Conservation (phyloP, 2,329 filamentous ascomycete species). For the Aureobasidium sp. region DNA sequence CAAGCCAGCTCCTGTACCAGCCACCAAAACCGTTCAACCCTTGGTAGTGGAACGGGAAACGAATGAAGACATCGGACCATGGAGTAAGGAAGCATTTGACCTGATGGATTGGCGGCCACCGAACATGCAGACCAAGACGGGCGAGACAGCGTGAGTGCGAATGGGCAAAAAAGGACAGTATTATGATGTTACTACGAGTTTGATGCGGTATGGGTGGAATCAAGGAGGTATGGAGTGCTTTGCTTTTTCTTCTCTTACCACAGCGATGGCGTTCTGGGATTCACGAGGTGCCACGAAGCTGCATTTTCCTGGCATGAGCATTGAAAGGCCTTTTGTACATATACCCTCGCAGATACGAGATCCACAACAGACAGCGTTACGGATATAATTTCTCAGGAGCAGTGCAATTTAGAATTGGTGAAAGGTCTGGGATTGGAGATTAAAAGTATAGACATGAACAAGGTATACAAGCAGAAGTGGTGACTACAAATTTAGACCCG, state of each 20-base stretch:
- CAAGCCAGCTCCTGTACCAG: constrained; percentile 16
- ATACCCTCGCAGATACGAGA: not conserved
- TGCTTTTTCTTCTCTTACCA: not conserved
- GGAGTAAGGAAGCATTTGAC: constrained; percentile 63
- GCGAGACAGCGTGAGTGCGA: not conserved
- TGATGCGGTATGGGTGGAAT: not conserved
- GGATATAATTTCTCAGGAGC: too few relatives aligned
- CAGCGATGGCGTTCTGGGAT: not conserved
- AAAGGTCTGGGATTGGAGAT: not conserved
- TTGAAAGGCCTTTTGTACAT: not conserved
- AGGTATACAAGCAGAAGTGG: not conserved
- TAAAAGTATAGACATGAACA: not conserved
- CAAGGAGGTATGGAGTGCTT: not conserved
- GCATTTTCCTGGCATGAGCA: not conserved
- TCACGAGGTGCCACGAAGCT: not conserved
- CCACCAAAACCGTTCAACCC: constrained; percentile 1
- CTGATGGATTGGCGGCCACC: constrained; percentile 56
- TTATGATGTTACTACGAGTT: not conserved
- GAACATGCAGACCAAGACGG: constrained; percentile 24
- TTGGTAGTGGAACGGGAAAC: constrained; percentile 18
- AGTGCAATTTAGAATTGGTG: not conserved
- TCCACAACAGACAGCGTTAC: not conserved
- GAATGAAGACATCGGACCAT: constrained; percentile 49
- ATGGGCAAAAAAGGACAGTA: not conserved
- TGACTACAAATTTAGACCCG: not conserved